Evolutionary conservation across 164 flowering plant genomes (phyloP).

Genomic region (Macadamia integrifolia): DNA sequence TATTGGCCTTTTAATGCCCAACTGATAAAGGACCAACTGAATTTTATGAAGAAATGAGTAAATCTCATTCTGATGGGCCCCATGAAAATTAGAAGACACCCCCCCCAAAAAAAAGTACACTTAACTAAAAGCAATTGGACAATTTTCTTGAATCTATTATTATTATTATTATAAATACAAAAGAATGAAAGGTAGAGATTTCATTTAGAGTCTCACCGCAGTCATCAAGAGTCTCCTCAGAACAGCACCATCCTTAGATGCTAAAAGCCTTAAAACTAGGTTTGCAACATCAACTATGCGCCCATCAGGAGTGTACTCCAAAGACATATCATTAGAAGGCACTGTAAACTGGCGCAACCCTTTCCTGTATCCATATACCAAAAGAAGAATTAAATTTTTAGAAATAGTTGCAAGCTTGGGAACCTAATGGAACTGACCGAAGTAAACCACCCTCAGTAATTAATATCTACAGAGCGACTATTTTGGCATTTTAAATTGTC

Average conservation of each 20-base stretch:
- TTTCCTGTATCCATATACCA: slow-evolving; percentile 40
- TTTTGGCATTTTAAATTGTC: not conserved
- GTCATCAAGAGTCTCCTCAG: slow-evolving; percentile 86
- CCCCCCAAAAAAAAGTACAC: no score
- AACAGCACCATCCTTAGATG: slow-evolving; percentile 77
- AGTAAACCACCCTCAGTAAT: not conserved
- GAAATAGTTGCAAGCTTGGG: not conserved
- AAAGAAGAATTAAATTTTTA: not conserved
- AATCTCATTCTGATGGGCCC: not conserved
- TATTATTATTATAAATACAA: not conserved
- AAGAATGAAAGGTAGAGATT: not conserved
- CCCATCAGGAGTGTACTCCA: slow-evolving; percentile 14
- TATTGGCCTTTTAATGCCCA: not conserved
- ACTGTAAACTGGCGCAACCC: slow-evolving; percentile 19
- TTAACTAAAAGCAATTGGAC: not conserved
- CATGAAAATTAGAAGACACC: no score
- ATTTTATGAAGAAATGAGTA: not conserved
- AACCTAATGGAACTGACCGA: not conserved
- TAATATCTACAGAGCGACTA: not conserved
- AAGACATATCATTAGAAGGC: slow-evolving; percentile 5
- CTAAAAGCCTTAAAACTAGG: slow-evolving; percentile 60
- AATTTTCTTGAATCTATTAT: not conserved
- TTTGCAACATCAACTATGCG: slow-evolving; percentile 44
- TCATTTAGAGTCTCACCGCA: slow-evolving; percentile 45
- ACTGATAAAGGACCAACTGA: not conserved